A percentile compares a stretch with the other conserved stretches of the same genome.
These are phyloP conservation scores for Colletotrichum higginsianum DNA, from an alignment of 2,329 filamentous ascomycete genomes.

Conservation along the genomic window DNA sequence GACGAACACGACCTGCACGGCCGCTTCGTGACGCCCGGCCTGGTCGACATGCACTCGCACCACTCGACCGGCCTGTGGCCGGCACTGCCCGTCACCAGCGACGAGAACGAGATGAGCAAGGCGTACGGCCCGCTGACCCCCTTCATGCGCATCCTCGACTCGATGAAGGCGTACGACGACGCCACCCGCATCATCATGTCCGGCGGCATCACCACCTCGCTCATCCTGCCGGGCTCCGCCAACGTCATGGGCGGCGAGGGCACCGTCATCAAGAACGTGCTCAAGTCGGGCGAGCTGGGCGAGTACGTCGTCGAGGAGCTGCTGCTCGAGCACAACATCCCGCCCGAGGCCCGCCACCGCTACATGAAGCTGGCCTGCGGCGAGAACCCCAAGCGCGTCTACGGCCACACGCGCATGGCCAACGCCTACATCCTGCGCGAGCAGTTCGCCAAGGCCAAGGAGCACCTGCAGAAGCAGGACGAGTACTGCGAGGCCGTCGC, in stretches of 20 bases:
- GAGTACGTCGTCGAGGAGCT: conserved; percentile 60
- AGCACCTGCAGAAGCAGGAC: conserved; percentile 56
- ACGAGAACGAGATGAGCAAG: conserved; percentile 55
- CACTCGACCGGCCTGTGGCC: conserved; percentile 55
- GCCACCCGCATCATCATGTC: conserved; percentile 56
- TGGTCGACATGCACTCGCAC: conserved; percentile 64
- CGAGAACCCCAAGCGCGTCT: conserved; percentile 58
- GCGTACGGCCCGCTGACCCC: conserved; percentile 55
- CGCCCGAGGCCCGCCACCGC: conserved; percentile 49
- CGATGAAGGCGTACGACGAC: conserved; percentile 58
- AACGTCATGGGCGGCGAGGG: conserved; percentile 64
- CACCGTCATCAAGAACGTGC: conserved; percentile 57
- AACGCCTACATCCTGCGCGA: conserved; percentile 57
- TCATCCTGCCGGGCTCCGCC: conserved; percentile 60
- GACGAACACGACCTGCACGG: conserved; percentile 52
- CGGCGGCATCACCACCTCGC: conserved; percentile 61
- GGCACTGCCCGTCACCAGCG: conserved; percentile 47
- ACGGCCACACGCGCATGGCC: conserved; percentile 57
- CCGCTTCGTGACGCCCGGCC: conserved; percentile 58
- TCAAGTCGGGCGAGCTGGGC: conserved; percentile 50
- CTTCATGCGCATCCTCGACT: conserved; percentile 56
- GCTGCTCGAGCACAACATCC: conserved; percentile 57
- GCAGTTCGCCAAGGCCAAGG: conserved; percentile 55
- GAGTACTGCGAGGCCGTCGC: conserved; percentile 46
- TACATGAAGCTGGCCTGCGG: conserved; percentile 65